These are phyloP conservation scores for Geosmithia putterillii DNA, from an alignment of 2,329 filamentous ascomycete genomes.

Conservation along the genomic window DNA sequence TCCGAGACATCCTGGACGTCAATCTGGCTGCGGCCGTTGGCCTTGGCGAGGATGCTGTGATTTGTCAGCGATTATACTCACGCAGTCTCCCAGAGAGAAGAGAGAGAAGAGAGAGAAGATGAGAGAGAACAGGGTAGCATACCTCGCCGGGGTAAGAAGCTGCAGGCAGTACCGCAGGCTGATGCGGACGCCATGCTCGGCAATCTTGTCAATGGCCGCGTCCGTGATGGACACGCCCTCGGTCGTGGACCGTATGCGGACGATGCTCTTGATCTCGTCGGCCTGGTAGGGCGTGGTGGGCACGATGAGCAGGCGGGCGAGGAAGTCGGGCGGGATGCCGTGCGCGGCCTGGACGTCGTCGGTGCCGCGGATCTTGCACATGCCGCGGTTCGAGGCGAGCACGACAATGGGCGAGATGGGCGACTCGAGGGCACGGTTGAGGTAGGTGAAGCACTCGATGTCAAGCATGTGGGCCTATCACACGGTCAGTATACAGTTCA, in stretches of 20 bases:
- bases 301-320: slow-evolving; percentile 88
- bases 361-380: slow-evolving; percentile 84
- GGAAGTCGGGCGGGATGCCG: slow-evolving; percentile 86
- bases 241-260: slow-evolving; percentile 70
- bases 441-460: slow-evolving; percentile 97
- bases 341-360: slow-evolving; percentile 75
- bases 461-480: slow-evolving; percentile 95
- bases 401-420: slow-evolving; percentile 94
- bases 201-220: slow-evolving; percentile 74
- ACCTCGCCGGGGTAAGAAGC: slow-evolving; percentile 74
- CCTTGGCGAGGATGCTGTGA: slow-evolving; percentile 70
- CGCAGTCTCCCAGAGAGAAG: too few species aligned
- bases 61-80: slow-evolving; percentile 13
- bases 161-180: slow-evolving; percentile 90
- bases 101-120: slow-evolving; percentile 2
- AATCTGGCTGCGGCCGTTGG: slow-evolving; percentile 66
- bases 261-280: slow-evolving; percentile 86
- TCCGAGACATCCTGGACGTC: slow-evolving; percentile 67
- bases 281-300: slow-evolving; percentile 82
- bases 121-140: slow-evolving; percentile 19
- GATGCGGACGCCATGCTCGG: slow-evolving; percentile 76
- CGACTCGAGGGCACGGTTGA: slow-evolving; percentile 95
- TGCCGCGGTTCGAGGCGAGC: slow-evolving; percentile 90
- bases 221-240: slow-evolving; percentile 73
- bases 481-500: slow-evolving; percentile 6